Conservation (phyloP, 78 protist species). For the Guillardia theta region DNA sequence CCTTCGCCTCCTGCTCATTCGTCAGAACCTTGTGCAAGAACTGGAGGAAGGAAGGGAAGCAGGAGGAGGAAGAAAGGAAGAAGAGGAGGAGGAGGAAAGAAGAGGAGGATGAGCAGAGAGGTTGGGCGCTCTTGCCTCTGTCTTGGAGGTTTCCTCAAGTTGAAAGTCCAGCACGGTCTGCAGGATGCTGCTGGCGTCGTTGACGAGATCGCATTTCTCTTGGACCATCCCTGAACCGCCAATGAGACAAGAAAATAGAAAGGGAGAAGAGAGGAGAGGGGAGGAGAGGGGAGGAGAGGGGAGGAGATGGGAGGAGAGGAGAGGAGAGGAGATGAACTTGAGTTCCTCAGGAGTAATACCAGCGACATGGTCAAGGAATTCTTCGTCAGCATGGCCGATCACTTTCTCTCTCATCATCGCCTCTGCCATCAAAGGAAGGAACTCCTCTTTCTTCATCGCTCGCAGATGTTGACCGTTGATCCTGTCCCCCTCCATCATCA, state of each 20-base stretch:
- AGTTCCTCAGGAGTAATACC: too few species aligned
- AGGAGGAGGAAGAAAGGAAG: too few species aligned
- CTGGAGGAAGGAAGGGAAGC: too few species aligned
- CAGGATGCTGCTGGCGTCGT: not conserved
- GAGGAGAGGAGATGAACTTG: too few species aligned
- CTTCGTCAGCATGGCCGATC: not conserved
- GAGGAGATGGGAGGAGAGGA: too few species aligned
- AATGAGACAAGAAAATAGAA: too few species aligned
- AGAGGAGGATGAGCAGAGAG: too few species aligned
- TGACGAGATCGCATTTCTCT: not conserved
- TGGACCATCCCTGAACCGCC: not conserved
- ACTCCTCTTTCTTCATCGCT: not conserved
- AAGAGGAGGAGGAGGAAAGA: too few species aligned
- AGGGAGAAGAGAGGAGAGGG: too few species aligned
- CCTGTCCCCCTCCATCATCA: too few species aligned
- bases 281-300: not conserved
- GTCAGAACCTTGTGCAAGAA: too few species aligned
- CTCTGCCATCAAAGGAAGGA: not conserved
- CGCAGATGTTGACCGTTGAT: slow-evolving; percentile 50
- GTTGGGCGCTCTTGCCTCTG: too few species aligned
- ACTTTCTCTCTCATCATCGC: not conserved
- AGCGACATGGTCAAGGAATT: not conserved
- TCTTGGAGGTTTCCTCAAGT: not conserved
- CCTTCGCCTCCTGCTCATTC: not conserved
- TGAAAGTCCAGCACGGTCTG: slow-evolving; percentile 1